Evolutionary conservation across 2,329 filamentous ascomycete species (phyloP).

Genomic region (Xylaria sp.): DNA sequence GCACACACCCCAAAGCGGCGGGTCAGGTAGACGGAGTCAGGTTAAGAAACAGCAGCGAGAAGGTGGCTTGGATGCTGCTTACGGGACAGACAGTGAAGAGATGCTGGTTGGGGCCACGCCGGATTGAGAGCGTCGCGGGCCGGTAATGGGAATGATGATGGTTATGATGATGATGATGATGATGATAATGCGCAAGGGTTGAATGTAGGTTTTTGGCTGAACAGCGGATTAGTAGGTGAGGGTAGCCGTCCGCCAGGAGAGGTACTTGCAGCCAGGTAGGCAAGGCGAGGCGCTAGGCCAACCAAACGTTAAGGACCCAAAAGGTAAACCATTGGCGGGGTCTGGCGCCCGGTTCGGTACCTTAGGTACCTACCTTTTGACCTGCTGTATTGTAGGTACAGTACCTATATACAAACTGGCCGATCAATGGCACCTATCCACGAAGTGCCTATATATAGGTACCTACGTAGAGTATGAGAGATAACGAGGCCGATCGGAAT

Average conservation of each 20-base stretch:
- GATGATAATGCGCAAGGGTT: slow-evolving; percentile 33
- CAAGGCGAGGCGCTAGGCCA: slow-evolving; percentile 17
- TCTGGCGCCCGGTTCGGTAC: no score
- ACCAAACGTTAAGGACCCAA: slow-evolving; percentile 12
- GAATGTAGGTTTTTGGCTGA: slow-evolving; percentile 29
- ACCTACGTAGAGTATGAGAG: no score
- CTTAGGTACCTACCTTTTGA: no score
- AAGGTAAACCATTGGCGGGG: slow-evolving; percentile 10
- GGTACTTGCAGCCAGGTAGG: slow-evolving; percentile 1
- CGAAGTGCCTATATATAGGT: no score
- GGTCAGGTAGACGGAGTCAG: slow-evolving; percentile 17
- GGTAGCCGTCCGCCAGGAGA: slow-evolving; percentile 20
- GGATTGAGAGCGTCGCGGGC: slow-evolving; percentile 20
- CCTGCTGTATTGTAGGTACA: neutral
- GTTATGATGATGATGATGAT: slow-evolving; percentile 24
- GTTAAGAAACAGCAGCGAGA: slow-evolving; percentile 18
- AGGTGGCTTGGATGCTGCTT: slow-evolving; percentile 25
- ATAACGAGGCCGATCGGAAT: no score
- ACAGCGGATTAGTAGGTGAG: slow-evolving; percentile 23
- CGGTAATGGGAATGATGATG: slow-evolving; percentile 29
- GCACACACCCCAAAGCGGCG: slow-evolving; percentile 26
- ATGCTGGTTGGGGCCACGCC: slow-evolving; percentile 20
- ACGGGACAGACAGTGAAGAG: slow-evolving; percentile 11
- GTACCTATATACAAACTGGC: neutral
- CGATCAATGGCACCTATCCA: no score